phyloP scores from a whole-genome alignment of 345 rosid species.

The Noccaea bulbosa region DNA sequence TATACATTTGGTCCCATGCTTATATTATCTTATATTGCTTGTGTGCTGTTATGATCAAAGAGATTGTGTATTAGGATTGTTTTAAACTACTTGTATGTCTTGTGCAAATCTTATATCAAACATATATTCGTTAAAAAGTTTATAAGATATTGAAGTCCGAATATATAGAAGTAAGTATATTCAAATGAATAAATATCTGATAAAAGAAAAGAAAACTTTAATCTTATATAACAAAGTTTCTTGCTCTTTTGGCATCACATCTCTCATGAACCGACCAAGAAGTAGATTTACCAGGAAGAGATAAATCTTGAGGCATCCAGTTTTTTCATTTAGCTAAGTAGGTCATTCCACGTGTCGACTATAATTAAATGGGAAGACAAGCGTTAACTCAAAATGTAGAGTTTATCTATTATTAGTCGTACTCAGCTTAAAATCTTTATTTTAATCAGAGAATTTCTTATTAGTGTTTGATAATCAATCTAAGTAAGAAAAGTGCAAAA shows the following conservation, averaged over 20 bases:
- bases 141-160: too few relatives aligned
- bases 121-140: too few relatives aligned
- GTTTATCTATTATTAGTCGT: background rate
- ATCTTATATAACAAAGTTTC: slow-evolving; percentile 17
- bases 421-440: background rate
- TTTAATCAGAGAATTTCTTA: background rate
- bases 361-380: background rate
- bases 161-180: background rate
- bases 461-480: background rate
- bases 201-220: background rate
- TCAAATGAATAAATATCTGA: background rate
- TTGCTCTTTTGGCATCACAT: slow-evolving; percentile 26
- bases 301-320: slow-evolving; percentile 29
- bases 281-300: slow-evolving; percentile 33
- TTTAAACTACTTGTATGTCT: too few relatives aligned
- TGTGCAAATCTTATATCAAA: too few relatives aligned
- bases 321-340: slow-evolving; percentile 14
- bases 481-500: background rate
- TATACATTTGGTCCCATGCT: background rate
- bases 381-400: background rate
- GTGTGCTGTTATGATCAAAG: background rate
- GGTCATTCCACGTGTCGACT: slow-evolving; percentile 16
- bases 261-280: slow-evolving; percentile 33
- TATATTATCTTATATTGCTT: background rate
- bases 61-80: too few relatives aligned